Base-by-base conservation (phyloP, 2,329 filamentous ascomycete species). In the Aschersonia sp. region DNA sequence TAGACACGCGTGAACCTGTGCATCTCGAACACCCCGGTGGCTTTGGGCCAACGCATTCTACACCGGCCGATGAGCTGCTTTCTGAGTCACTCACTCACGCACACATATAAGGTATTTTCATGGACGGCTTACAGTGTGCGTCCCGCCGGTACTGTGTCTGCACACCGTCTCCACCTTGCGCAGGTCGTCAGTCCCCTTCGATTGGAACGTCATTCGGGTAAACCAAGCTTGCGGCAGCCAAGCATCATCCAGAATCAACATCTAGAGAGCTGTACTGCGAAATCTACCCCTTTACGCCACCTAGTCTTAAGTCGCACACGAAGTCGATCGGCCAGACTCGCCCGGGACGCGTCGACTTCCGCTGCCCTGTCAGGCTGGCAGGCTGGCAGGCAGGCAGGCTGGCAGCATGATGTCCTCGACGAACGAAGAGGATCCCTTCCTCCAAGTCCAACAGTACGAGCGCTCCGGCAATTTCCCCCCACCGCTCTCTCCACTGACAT, bases 381-480 rank as follows among this genome's bases (percentile, higher is more conserved):
- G 35, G 35, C 8, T 37, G 7, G 40, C 11, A 14, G 40, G 10
- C 11, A 31, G 5, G 37, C 11, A 31, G 39, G 43, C 47, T 51
- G 46, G 49, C 62, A 70, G 58, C 62, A 82, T 81, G 75, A 83
- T 83, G 78, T 78, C 78, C 65, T 81, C 78, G 54, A 77, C 71
- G 6, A 78, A 76, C 61, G 78, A 82, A 58, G 72, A 80, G 67
- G 80, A 84, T 60, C 80, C 80, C 43, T 84, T 84, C 71, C 76
- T 83, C 67, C 78, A 84, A 62, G 80, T 83, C 57, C 80, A 84
- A 59, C 77, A 80, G 80, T 83, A 67, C 46, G 74, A 51, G 45
- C 31, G n/a, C 32, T 39, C 31, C 44, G 11, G 3, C 14, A 30
- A 8, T 29, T 6, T 8, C 31, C 10, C 10, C 14, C 14, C 14